Conservation (phyloP, 2,329 filamentous ascomycete species). For the Colletotrichum sansevieriae region DNA sequence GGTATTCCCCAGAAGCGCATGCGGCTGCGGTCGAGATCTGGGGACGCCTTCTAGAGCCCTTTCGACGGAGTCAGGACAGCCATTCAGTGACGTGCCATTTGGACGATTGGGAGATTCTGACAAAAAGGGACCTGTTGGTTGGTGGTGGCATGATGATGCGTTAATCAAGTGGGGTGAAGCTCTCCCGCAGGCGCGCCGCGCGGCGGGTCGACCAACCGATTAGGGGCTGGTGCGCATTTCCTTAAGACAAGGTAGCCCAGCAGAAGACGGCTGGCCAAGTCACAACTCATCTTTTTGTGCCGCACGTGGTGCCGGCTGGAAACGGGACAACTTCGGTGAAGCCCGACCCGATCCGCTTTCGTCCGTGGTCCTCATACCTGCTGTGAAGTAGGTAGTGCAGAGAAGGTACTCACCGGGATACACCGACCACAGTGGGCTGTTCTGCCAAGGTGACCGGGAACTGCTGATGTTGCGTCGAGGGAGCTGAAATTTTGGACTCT, state of each 20-base stretch:
- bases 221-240: background rate
- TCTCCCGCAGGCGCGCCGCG: constrained; percentile 23
- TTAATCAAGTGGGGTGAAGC: constrained; percentile 41
- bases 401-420: no score
- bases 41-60: constrained; percentile 33
- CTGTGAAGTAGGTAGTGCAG: background rate
- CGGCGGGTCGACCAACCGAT: constrained; percentile 15
- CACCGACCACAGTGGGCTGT: no score
- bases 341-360: background rate
- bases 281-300: background rate
- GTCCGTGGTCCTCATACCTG: background rate
- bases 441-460: no score
- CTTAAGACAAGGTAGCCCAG: no score
- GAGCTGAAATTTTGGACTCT: background rate
- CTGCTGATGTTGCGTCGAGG: background rate
- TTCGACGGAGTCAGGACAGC: constrained; percentile 21
- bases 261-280: no score
- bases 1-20: constrained; percentile 13
- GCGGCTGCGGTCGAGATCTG: constrained; percentile 26
- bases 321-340: background rate
- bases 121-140: constrained; percentile 42
- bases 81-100: constrained; percentile 39
- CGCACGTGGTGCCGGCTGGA: background rate
- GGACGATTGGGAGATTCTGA: constrained; percentile 39
- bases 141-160: constrained; percentile 41